Conservation (phyloP, 108 stramenopile species). For the Nannochloropsis oceanica region DNA sequence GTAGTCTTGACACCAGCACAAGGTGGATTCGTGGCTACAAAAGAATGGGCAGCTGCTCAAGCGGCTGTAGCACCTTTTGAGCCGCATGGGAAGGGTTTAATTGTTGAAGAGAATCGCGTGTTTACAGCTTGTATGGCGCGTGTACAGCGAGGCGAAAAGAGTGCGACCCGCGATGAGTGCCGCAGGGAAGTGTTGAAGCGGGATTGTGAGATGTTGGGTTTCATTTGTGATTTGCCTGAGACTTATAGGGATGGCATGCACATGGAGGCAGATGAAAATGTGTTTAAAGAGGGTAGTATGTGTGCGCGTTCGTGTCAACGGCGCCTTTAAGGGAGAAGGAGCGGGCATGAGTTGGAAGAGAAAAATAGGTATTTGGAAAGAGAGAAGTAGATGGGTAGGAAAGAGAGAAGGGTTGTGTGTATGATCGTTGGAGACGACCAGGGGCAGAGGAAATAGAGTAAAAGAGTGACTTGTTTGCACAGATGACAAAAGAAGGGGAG, state of each 20-base stretch:
- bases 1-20: neutral
- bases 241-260: neutral
- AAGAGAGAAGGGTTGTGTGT: no score
- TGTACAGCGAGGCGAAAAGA: neutral
- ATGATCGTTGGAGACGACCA: no score
- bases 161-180: neutral
- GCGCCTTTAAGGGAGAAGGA: no score
- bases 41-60: neutral
- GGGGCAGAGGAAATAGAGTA: no score
- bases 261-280: neutral
- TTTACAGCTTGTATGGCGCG: neutral
- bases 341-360: no score
- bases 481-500: no score
- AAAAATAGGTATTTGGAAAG: no score
- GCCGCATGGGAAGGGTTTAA: neutral
- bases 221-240: neutral
- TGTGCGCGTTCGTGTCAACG: neutral
- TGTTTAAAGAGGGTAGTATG: neutral
- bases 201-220: neutral
- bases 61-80: neutral
- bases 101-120: neutral
- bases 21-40: neutral
- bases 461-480: no score
- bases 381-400: no score
- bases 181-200: neutral